Percentiles rank a stretch among this genome's conserved stretches.
Evolutionary conservation across 768 basidiomycete species (phyloP).

Genomic region (Galerina sulciceps): DNA sequence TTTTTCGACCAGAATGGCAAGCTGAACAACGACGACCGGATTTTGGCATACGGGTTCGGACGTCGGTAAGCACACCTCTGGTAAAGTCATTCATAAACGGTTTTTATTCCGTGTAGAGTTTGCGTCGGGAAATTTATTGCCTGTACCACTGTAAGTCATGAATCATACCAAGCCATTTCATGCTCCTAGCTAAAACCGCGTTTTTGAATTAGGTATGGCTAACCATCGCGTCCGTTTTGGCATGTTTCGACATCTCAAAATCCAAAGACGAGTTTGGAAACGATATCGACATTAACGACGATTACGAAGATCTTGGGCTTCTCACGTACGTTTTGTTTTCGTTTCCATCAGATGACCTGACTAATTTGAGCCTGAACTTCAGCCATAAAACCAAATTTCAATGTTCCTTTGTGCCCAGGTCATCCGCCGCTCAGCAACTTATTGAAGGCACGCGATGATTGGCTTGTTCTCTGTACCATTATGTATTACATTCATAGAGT

Average conservation of each 20-base stretch:
- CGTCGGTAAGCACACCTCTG: conserved; percentile 29
- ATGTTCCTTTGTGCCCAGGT: too few species aligned
- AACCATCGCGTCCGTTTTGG: conserved; percentile 25
- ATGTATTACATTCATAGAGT: too few species aligned
- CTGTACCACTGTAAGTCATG: conserved; percentile 5
- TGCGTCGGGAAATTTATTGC: conserved; percentile 24
- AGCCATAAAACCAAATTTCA: too few species aligned
- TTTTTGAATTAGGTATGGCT: conserved; percentile 17
- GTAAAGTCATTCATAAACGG: too few species aligned
- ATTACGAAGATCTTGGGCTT: conserved; percentile 2
- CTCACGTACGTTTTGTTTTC: background rate
- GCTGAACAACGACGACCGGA: conserved; percentile 35
- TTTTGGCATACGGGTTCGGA: conserved; percentile 43
- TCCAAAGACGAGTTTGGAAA: conserved; percentile 22
- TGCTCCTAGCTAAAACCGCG: background rate
- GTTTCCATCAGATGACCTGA: background rate
- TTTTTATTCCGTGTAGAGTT: background rate
- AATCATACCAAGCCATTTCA: background rate
- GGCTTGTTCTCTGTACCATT: too few species aligned
- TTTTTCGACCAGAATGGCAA: conserved; percentile 42
- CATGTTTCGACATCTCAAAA: conserved; percentile 28
- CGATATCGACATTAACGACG: conserved; percentile 11
- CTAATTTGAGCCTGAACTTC: too few species aligned
- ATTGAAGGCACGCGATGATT: too few species aligned
- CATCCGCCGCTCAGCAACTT: too few species aligned